Percentiles rank a stretch among this genome's conserved stretches.
Conservation (phyloP, 83 land plant species). For the Diphasiastrum complanatum region DNA sequence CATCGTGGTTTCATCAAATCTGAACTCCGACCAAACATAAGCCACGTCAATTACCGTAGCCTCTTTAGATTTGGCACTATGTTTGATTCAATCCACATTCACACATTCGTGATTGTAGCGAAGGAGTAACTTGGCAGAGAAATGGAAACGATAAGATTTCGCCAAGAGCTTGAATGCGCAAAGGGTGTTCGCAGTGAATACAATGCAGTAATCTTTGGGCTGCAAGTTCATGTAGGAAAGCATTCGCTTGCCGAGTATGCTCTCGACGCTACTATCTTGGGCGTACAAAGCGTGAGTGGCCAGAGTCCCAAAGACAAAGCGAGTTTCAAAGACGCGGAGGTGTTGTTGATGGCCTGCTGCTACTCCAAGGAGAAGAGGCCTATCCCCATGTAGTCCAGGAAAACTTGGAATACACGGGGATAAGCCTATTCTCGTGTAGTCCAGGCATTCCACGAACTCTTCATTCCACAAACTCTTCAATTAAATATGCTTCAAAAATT, state of each 20-base stretch:
- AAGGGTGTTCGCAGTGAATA: slow-evolving; percentile 15
- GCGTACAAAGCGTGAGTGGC: slow-evolving; percentile 14
- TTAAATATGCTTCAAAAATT: no score
- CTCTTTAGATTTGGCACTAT: no score
- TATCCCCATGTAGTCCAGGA: no score
- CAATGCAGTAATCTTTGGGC: slow-evolving; percentile 5
- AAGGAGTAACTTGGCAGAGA: slow-evolving; percentile 4
- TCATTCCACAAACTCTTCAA: no score
- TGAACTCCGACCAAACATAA: no score
- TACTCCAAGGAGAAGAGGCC: no score
- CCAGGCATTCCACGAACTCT: no score
- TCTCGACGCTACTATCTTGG: neutral
- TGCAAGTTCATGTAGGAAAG: slow-evolving; percentile 11
- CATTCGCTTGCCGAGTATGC: neutral
- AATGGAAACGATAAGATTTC: slow-evolving; percentile 7
- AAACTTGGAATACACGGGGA: no score
- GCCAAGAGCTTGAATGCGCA: slow-evolving; percentile 17
- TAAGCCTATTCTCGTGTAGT: no score
- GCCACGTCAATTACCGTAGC: no score
- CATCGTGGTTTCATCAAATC: no score
- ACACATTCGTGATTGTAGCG: slow-evolving; percentile 12
- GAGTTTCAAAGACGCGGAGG: neutral
- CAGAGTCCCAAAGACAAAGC: slow-evolving; percentile 7
- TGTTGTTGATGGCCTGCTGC: no score
- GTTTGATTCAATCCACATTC: neutral